phyloP scores from a whole-genome alignment of 1,139 yeast genomes.

The Pichia sp. region DNA sequence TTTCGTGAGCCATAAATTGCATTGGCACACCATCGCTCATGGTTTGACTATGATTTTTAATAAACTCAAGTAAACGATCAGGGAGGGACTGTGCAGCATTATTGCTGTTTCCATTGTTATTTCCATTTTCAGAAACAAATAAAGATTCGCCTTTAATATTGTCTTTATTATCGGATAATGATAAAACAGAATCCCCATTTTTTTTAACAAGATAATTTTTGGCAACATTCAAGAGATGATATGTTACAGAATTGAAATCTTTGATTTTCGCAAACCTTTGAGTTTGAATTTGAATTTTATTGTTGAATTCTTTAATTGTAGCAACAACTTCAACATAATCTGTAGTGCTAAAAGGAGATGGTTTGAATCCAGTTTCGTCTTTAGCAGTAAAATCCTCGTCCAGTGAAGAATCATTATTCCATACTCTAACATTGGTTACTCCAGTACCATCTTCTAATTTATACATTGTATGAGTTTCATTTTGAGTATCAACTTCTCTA shows the following conservation, averaged over 20 bases:
- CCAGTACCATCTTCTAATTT: constrained; percentile 87
- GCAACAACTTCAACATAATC: constrained; percentile 70
- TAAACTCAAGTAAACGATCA: constrained; percentile 29
- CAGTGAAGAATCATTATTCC: constrained; percentile 46
- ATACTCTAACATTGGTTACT: constrained; percentile 58
- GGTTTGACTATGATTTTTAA: constrained; percentile 42
- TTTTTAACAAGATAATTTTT: constrained; percentile 41
- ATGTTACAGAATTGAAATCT: constrained; percentile 70
- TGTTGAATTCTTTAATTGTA: constrained; percentile 63
- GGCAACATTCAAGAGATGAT: constrained; percentile 68
- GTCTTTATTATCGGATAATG: neutral
- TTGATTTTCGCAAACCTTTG: constrained; percentile 54
- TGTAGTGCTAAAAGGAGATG: constrained; percentile 30
- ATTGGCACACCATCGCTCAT: constrained; percentile 74
- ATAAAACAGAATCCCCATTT: constrained; percentile 23
- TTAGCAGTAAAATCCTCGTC: constrained; percentile 25
- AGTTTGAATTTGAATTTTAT: constrained; percentile 59
- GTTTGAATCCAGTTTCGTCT: constrained; percentile 6
- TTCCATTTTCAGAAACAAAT: constrained; percentile 1
- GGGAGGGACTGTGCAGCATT: constrained; percentile 1
- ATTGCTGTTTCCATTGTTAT: neutral
- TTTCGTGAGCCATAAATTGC: constrained; percentile 50
- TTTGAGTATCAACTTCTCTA: constrained; percentile 42
- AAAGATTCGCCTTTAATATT: neutral
- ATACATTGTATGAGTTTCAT: constrained; percentile 47